These are phyloP conservation scores for Perilla frutescens DNA, from an alignment of 257 asterid genomes.

Conservation along the genomic window DNA sequence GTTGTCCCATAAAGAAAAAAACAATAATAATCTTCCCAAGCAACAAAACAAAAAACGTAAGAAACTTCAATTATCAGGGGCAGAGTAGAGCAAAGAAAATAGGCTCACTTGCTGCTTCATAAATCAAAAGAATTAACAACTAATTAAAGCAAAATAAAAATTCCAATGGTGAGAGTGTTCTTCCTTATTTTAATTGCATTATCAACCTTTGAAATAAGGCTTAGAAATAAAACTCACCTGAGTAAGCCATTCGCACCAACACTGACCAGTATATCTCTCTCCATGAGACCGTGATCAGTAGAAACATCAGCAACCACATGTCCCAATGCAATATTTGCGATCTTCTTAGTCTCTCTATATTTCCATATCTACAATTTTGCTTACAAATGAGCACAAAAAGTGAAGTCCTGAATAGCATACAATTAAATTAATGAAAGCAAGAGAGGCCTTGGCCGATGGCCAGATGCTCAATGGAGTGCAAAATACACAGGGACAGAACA, in stretches of 20 bases:
- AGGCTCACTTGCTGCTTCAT: slow-evolving; percentile 18
- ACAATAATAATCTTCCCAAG: not conserved
- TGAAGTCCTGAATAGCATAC: slow-evolving; percentile 5
- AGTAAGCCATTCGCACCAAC: slow-evolving; percentile 58
- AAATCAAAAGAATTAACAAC: not conserved
- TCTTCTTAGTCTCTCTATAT: slow-evolving; percentile 56
- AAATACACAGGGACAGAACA: slow-evolving; percentile 7
- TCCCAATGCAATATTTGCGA: slow-evolving; percentile 63
- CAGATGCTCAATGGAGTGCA: not conserved
- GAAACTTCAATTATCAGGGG: not conserved
- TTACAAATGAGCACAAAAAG: slow-evolving; percentile 23
- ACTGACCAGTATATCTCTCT: slow-evolving; percentile 63
- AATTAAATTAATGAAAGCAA: not conserved
- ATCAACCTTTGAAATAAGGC: slow-evolving; percentile 3
- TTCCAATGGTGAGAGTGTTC: slow-evolving; percentile 22
- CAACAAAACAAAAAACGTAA: not conserved
- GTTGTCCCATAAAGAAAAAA: not conserved
- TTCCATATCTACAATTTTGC: slow-evolving; percentile 64
- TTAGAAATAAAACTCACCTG: slow-evolving; percentile 51
- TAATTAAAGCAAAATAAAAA: slow-evolving; percentile 10
- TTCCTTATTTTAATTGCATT: not conserved
- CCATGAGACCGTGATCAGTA: slow-evolving; percentile 54
- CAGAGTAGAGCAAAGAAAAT: not conserved
- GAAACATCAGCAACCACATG: slow-evolving; percentile 56
- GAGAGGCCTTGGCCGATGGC: not conserved